These are phyloP conservation scores for Catunica adiposa DNA, from an alignment of 2,329 filamentous ascomycete species.

Conservation along the genomic window DNA sequence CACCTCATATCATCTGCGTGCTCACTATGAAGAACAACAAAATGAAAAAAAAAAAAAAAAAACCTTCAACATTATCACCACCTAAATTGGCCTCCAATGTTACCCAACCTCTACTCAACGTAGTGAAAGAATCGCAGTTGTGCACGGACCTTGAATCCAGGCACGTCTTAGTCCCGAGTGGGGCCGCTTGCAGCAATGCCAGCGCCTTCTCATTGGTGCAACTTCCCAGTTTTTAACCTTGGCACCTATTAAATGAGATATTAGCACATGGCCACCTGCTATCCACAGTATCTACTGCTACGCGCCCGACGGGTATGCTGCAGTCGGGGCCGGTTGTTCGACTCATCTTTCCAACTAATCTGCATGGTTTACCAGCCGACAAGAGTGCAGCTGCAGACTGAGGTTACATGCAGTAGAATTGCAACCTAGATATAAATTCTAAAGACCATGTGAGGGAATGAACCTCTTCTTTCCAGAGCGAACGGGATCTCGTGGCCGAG, in stretches of 20 bases:
- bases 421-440: no score
- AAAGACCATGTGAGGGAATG: no score
- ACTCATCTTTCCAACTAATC: not conserved
- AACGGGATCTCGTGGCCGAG: no score
- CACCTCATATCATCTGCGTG: no score
- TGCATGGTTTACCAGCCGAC: not conserved
- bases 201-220: not conserved
- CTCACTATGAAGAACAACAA: no score
- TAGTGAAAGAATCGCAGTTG: not conserved
- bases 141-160: not conserved
- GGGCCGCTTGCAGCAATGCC: not conserved
- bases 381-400: not conserved
- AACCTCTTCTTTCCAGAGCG: no score
- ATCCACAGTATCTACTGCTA: no score
- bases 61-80: not conserved
- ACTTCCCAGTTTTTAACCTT: not conserved
- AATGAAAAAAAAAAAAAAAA: not conserved
- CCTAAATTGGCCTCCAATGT: no score
- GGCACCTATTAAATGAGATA: not conserved
- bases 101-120: not conserved
- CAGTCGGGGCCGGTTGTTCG: not conserved
- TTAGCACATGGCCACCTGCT: not conserved
- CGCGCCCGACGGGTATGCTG: not conserved
- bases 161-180: not conserved
- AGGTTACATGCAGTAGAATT: no score